These are phyloP conservation scores for Cryphonectria carpinicola DNA, from an alignment of 2,329 filamentous ascomycete species.

Conservation along the genomic window DNA sequence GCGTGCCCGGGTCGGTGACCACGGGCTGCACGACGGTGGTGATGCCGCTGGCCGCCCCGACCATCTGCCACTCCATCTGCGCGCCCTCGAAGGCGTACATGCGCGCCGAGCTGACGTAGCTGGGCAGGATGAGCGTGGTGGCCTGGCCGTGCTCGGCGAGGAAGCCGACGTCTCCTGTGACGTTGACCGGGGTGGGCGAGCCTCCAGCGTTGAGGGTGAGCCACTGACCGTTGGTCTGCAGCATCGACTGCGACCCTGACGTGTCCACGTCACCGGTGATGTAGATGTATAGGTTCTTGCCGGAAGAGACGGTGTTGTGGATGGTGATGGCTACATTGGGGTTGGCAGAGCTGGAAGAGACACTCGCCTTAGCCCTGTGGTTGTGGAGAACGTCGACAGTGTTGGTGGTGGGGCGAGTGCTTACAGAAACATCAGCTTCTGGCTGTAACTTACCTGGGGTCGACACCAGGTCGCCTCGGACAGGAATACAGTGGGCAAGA, in stretches of 20 bases:
- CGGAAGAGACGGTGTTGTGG: not conserved
- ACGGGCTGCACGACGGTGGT: slow-evolving; percentile 3
- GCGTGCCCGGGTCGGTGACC: not conserved
- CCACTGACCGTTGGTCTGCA: not conserved
- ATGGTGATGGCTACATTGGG: not conserved
- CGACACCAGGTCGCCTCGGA: not conserved
- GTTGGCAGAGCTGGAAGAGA: not conserved
- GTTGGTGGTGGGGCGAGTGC: not conserved
- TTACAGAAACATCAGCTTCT: not conserved
- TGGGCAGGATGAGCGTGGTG: not conserved
- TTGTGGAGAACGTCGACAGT: not conserved
- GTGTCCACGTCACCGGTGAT: not conserved
- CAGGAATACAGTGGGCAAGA: not conserved
- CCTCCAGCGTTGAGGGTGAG: not conserved
- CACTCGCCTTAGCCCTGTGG: not conserved
- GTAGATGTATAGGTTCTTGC: not conserved
- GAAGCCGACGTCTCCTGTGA: not conserved
- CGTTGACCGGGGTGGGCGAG: not conserved
- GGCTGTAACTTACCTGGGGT: not conserved
- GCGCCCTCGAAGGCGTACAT: slow-evolving; percentile 4
- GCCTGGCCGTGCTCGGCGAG: not conserved
- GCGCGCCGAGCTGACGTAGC: not conserved
- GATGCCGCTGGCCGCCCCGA: not conserved
- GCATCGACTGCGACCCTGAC: slow-evolving; percentile 3
- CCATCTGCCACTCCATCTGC: slow-evolving; percentile 8